Conservation (phyloP, 106 monocot species). For the Dendrobium catenatum region DNA sequence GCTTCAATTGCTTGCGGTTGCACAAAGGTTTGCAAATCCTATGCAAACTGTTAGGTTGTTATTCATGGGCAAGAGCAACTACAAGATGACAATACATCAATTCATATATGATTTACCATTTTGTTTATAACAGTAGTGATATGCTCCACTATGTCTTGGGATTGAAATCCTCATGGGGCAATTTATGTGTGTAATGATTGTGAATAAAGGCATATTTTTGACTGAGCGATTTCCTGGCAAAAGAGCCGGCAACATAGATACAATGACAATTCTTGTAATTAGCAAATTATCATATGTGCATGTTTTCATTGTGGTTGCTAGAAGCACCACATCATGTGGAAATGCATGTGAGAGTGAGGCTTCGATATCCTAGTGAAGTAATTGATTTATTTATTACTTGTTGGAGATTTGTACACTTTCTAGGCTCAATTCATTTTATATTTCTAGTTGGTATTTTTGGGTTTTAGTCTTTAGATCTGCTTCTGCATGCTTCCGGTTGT, state of each 20-base stretch:
- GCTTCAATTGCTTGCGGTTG: too few relatives aligned
- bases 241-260: background rate
- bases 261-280: background rate
- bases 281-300: background rate
- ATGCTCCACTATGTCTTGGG: background rate
- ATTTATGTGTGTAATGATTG: background rate
- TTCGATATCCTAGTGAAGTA: background rate
- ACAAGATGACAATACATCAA: background rate
- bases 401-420: background rate
- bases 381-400: background rate
- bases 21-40: too few relatives aligned
- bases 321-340: background rate
- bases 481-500: background rate
- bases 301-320: background rate
- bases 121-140: background rate
- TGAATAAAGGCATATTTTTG: background rate
- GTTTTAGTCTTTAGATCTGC: background rate
- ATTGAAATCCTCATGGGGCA: background rate
- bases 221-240: background rate
- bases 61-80: too few relatives aligned
- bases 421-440: background rate
- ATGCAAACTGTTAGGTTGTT: too few relatives aligned
- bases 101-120: background rate
- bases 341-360: background rate
- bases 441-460: background rate